phyloP scores from a whole-genome alignment of 306 rosid genomes.

The Inga leiocalycina region DNA sequence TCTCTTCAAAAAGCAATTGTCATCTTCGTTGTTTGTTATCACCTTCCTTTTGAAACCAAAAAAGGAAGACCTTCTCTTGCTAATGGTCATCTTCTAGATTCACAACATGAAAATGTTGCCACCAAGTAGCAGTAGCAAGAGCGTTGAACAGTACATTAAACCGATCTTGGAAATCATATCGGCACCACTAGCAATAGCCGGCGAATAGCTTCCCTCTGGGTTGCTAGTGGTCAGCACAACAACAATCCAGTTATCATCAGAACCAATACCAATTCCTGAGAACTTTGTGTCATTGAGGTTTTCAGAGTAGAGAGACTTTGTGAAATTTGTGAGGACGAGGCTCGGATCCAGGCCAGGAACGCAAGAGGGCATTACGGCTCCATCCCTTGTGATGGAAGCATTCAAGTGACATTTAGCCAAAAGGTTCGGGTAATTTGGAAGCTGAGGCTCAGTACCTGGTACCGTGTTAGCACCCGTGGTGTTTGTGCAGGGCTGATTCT shows the following conservation, averaged over 20 bases:
- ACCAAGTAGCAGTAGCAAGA: constrained; percentile 51
- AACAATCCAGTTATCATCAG: constrained; percentile 80
- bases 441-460: constrained; percentile 81
- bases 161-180: constrained; percentile 44
- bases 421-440: constrained; percentile 63
- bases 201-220: constrained; percentile 73
- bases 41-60: background rate
- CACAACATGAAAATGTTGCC: constrained; percentile 48
- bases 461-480: constrained; percentile 86
- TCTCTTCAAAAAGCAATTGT: constrained; percentile 21
- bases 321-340: constrained; percentile 80
- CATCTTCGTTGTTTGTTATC: constrained; percentile 9
- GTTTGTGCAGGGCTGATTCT: constrained; percentile 83
- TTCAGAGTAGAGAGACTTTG: constrained; percentile 68
- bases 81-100: constrained; percentile 31
- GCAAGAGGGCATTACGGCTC: constrained; percentile 76
- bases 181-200: constrained; percentile 44
- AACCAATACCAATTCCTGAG: constrained; percentile 79
- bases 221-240: constrained; percentile 77
- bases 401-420: constrained; percentile 76
- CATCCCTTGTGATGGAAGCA: constrained; percentile 84
- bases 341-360: constrained; percentile 67
- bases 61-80: constrained; percentile 3
- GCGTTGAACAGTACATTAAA: constrained; percentile 44
- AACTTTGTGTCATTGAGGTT: constrained; percentile 73